Percentiles rank a stretch among this genome's conserved stretches.
Evolutionary conservation across 352 stramenopile species (phyloP).

Genomic region (Thraustochytrium striatum): DNA sequence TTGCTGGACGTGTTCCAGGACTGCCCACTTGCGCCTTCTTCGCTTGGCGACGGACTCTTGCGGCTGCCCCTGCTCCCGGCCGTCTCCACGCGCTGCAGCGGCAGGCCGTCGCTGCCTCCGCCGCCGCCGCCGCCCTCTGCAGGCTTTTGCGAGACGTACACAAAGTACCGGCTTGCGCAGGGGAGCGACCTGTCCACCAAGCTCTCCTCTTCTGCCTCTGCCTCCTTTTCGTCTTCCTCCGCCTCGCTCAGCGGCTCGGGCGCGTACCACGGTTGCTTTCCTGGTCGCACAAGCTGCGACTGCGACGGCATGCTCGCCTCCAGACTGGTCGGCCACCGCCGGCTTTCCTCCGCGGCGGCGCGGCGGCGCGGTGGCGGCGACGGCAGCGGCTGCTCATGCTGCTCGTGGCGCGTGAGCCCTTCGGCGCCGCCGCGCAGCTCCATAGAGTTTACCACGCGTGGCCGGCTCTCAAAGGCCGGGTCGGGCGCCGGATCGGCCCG

Average conservation of each 20-base stretch:
- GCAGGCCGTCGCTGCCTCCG: not conserved
- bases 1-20: not conserved
- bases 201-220: not conserved
- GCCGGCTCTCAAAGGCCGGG: slow-evolving; percentile 21
- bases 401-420: not conserved
- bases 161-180: slow-evolving; percentile 26
- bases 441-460: slow-evolving; percentile 8
- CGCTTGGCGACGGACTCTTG: not conserved
- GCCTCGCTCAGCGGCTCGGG: not conserved
- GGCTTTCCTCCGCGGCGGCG: not conserved
- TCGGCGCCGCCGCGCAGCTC: too few species aligned
- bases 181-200: slow-evolving; percentile 6
- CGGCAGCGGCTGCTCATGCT: not conserved
- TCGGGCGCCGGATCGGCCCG: not conserved
- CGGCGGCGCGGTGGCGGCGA: not conserved
- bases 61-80: not conserved
- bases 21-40: not conserved
- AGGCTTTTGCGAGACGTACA: slow-evolving; percentile 22
- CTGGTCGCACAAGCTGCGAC: not conserved
- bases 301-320: slow-evolving; percentile 35
- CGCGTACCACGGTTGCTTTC: not conserved
- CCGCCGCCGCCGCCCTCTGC: not conserved
- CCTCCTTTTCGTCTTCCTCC: not conserved
- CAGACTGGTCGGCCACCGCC: not conserved
- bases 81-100: not conserved